Conservation (phyloP, 1,139 yeast species). For the Zhuliangozyma blackwelliae region DNA sequence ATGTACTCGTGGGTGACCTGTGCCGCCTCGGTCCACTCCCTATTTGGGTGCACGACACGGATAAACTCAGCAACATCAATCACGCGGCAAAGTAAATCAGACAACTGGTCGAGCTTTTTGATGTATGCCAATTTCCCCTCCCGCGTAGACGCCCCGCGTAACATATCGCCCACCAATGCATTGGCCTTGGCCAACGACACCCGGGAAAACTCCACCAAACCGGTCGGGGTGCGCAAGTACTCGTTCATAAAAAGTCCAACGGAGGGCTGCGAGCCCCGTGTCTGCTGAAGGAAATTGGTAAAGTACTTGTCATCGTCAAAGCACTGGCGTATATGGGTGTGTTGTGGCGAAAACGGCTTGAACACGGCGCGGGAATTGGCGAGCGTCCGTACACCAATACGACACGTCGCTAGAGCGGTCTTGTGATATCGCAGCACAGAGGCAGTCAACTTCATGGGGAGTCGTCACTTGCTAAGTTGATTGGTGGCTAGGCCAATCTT, state of each 20-base stretch:
- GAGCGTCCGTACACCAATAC: neutral
- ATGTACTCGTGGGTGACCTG: constrained; percentile 83
- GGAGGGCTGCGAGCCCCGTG: constrained; percentile 6
- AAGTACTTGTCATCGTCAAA: constrained; percentile 48
- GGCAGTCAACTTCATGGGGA: too few species aligned
- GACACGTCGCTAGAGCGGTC: too few species aligned
- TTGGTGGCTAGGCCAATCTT: too few species aligned
- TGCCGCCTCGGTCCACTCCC: constrained; percentile 70
- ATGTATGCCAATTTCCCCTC: constrained; percentile 54
- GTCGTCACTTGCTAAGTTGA: too few species aligned
- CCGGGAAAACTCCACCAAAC: constrained; percentile 63
- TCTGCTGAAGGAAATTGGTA: constrained; percentile 25
- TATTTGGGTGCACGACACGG: constrained; percentile 81
- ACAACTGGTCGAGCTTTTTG: constrained; percentile 70
- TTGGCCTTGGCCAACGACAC: constrained; percentile 64
- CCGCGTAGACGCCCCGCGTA: constrained; percentile 35
- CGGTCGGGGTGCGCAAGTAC: constrained; percentile 62
- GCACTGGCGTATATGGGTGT: constrained; percentile 23
- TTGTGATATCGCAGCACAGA: too few species aligned
- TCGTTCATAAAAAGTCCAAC: constrained; percentile 77
- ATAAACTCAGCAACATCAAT: constrained; percentile 93
- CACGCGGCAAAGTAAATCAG: constrained; percentile 86
- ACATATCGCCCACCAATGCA: constrained; percentile 51
- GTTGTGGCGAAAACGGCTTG: constrained; percentile 1
- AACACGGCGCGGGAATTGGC: neutral